A percentile compares a stretch with the other conserved stretches of the same genome.
Conservation (phyloP, 768 basidiomycete genomes). For the Lactifluus piperatus region DNA sequence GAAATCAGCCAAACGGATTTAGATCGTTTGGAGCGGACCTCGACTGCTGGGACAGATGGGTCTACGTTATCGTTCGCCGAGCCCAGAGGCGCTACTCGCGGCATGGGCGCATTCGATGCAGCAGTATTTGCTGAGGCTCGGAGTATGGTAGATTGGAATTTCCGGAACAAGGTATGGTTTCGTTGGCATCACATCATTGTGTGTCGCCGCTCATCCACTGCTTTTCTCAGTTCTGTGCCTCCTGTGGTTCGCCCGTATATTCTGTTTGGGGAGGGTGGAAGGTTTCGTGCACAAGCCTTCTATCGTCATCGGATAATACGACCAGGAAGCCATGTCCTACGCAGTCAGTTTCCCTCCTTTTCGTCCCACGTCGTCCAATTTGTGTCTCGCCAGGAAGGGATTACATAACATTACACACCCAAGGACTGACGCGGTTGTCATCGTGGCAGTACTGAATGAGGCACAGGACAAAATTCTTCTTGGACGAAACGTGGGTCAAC, state of each 20-base stretch:
- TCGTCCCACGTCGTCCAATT: conserved; percentile 6
- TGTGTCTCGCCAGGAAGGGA: conserved; percentile 47
- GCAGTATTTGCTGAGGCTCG: conserved; percentile 71
- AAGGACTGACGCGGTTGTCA: conserved; percentile 82
- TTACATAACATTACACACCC: conserved; percentile 83
- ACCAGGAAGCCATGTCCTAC: conserved; percentile 63
- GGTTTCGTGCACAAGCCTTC: conserved; percentile 61
- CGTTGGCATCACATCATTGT: neutral
- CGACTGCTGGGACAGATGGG: conserved; percentile 32
- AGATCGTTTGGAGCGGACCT: conserved; percentile 33
- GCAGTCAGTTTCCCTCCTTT: conserved; percentile 37
- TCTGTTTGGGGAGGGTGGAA: conserved; percentile 98
- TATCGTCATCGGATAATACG: conserved; percentile 65
- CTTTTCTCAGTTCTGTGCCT: conserved; percentile 70
- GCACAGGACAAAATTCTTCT: conserved; percentile 78
- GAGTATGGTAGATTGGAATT: conserved; percentile 90
- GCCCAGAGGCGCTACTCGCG: conserved; percentile 46
- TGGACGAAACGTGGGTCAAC: conserved; percentile 63
- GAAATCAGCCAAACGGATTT: conserved; percentile 39
- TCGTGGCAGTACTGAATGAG: conserved; percentile 79
- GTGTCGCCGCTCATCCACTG: conserved; percentile 1
- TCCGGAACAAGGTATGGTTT: conserved; percentile 61
- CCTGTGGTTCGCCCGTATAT: conserved; percentile 73
- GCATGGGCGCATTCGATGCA: conserved; percentile 55
- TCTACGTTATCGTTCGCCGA: conserved; percentile 51